Percentiles rank a stretch among this genome's conserved stretches.
Conservation (phyloP, 2,329 filamentous ascomycete species). For the Pseudocercospora pini-densiflorae region DNA sequence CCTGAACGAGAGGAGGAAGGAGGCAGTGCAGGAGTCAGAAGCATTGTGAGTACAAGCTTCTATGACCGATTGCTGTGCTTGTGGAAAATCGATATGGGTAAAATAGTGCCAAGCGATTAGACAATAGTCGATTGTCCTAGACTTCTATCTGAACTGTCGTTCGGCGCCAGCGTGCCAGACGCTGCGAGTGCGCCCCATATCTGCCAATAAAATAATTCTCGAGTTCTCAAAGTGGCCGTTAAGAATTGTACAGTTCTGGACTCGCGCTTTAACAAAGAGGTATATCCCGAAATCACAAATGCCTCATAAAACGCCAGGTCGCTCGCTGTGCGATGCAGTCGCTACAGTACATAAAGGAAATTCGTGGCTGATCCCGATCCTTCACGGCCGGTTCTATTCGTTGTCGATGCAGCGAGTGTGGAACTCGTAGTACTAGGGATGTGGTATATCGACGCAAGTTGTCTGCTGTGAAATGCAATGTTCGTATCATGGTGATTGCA, state of each 20-base stretch:
- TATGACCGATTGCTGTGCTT: conserved; percentile 73
- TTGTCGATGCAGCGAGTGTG: neutral
- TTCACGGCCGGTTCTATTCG: neutral
- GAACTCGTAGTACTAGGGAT: neutral
- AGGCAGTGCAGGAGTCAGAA: conserved; percentile 29
- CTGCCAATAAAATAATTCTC: neutral
- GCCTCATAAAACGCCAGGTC: conserved; percentile 9
- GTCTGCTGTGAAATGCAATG: neutral
- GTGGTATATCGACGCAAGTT: neutral
- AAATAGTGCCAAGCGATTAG: conserved; percentile 2
- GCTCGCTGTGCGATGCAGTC: conserved; percentile 18
- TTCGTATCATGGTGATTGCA: conserved; percentile 1
- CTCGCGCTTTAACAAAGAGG: conserved; percentile 11
- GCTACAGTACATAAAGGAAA: conserved; percentile 5
- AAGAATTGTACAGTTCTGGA: conserved; percentile 9
- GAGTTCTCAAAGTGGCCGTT: conserved; percentile 6
- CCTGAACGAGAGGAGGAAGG: conserved; percentile 38
- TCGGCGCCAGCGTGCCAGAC: conserved; percentile 6
- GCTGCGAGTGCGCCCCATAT: neutral
- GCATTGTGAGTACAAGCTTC: conserved; percentile 74
- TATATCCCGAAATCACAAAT: conserved; percentile 15
- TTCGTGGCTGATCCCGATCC: conserved; percentile 8
- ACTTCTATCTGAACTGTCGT: neutral
- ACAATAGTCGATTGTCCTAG: conserved; percentile 6
- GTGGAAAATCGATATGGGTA: conserved; percentile 53